Evolutionary conservation across 2,329 filamentous ascomycete species (phyloP).

Genomic region (Neopestalotiopsis rosae): DNA sequence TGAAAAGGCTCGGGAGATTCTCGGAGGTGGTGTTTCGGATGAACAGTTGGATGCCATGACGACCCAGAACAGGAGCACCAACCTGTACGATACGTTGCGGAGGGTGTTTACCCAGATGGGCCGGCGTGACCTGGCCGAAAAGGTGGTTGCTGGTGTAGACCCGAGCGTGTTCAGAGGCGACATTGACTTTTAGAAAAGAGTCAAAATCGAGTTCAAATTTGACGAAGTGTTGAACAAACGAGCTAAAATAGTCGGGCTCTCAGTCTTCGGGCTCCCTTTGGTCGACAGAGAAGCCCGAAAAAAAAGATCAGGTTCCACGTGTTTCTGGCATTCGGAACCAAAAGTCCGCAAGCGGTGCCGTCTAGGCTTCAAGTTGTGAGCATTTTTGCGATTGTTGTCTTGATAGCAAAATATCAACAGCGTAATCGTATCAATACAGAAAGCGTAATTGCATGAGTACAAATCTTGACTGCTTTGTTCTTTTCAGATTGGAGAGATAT

Average conservation of each 20-base stretch:
- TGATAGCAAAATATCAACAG: too few relatives aligned
- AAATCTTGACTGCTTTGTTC: not conserved
- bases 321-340: too few relatives aligned
- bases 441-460: not conserved
- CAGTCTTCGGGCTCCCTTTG: too few relatives aligned
- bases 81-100: slow-evolving; percentile 91
- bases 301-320: too few relatives aligned
- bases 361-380: too few relatives aligned
- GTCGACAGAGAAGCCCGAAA: too few relatives aligned
- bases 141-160: slow-evolving; percentile 88
- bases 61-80: slow-evolving; percentile 94
- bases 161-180: slow-evolving; percentile 87
- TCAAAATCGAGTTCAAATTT: not conserved
- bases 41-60: slow-evolving; percentile 85
- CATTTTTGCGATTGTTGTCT: too few relatives aligned
- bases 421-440: too few relatives aligned
- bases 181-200: slow-evolving; percentile 73
- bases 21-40: slow-evolving; percentile 67
- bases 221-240: not conserved
- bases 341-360: too few relatives aligned
- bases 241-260: too few relatives aligned
- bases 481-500: not conserved
- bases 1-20: slow-evolving; percentile 81
- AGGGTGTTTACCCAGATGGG: slow-evolving; percentile 98
- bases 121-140: slow-evolving; percentile 82